A percentile compares a stretch with the other conserved stretches of the same genome.
phyloP scores from a whole-genome alignment of 1,139 yeast genomes.

The Saccharomyces hybrid region DNA sequence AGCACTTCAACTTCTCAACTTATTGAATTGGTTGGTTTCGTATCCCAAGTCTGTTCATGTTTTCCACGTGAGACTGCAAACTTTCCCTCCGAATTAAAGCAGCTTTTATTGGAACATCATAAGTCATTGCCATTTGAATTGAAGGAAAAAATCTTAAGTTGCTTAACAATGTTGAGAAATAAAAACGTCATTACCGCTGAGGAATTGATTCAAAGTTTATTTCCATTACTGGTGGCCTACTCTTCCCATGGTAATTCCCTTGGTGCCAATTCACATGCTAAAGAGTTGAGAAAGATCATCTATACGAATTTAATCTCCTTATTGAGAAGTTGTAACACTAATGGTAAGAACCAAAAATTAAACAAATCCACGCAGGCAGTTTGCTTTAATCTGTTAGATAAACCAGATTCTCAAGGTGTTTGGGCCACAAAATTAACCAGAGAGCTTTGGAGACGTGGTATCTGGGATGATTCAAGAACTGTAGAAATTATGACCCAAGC shows the following conservation, averaged over 20 bases:
- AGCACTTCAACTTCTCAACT: conserved; percentile 63
- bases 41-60: conserved; percentile 84
- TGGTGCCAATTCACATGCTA: conserved; percentile 53
- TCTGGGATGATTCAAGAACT: conserved; percentile 95
- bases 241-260: conserved; percentile 46
- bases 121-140: conserved; percentile 74
- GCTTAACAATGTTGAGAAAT: conserved; percentile 83
- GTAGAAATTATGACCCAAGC: conserved; percentile 97
- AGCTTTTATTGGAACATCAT: conserved; percentile 64
- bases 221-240: conserved; percentile 62
- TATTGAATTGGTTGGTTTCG: conserved; percentile 78
- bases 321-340: conserved; percentile 74
- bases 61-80: conserved; percentile 81
- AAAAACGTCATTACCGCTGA: conserved; percentile 76
- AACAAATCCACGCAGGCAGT: conserved; percentile 88
- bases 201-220: conserved; percentile 71
- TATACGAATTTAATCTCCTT: conserved; percentile 71
- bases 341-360: conserved; percentile 70
- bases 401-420: conserved; percentile 71
- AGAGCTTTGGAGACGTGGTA: conserved; percentile 94
- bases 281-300: conserved; percentile 73
- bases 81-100: conserved; percentile 75
- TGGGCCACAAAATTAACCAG: conserved; percentile 96
- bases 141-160: conserved; percentile 85
- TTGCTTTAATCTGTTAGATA: conserved; percentile 74